Conservation (phyloP, 116 monocot genomes). For the Papilionanthe hybrid region DNA sequence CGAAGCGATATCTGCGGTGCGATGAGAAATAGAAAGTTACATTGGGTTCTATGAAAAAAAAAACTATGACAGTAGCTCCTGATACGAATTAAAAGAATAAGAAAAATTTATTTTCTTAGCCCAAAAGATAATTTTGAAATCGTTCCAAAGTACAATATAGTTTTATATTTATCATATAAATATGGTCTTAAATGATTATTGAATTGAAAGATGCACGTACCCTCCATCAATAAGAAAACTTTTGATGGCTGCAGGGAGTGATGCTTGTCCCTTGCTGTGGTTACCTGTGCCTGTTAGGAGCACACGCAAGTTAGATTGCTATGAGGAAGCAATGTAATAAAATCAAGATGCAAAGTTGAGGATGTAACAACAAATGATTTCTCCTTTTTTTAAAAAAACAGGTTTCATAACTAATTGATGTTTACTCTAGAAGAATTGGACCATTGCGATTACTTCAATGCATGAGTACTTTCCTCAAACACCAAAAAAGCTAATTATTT, state of each 20-base stretch:
- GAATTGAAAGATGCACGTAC: conserved; percentile 18
- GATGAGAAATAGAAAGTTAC: neutral
- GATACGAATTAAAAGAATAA: too few species aligned
- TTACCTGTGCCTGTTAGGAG: conserved; percentile 58
- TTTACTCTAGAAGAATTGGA: too few species aligned
- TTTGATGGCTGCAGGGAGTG: conserved; percentile 64
- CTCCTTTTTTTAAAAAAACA: neutral
- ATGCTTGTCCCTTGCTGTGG: conserved; percentile 74
- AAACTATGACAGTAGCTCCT: too few species aligned
- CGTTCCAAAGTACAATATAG: too few species aligned
- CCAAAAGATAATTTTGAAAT: too few species aligned
- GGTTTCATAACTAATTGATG: neutral
- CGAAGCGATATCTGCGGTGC: conserved; percentile 56
- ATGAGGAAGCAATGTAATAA: conserved; percentile 1
- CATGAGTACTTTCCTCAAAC: too few species aligned
- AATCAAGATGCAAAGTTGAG: neutral
- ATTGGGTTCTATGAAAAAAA: too few species aligned
- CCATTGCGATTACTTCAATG: too few species aligned
- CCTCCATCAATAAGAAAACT: conserved; percentile 77
- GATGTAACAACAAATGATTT: neutral
- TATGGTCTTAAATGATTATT: neutral
- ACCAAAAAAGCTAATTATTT: neutral
- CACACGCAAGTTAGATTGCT: too few species aligned
- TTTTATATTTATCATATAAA: too few species aligned
- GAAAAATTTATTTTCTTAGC: too few species aligned